Conservation (phyloP, 441 rosid genomes). For the Croton setiger region DNA sequence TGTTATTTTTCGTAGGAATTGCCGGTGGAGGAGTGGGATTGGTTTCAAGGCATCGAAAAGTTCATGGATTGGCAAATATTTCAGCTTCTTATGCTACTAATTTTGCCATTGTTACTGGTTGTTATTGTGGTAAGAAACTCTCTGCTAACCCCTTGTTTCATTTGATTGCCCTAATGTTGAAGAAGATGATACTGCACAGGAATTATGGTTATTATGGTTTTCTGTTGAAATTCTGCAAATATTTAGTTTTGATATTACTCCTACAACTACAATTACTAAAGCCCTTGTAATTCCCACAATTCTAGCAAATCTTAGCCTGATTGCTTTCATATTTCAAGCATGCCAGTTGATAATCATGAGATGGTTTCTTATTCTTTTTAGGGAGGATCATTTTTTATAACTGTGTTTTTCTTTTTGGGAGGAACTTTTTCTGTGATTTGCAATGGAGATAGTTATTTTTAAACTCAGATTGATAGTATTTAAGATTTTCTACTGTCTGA, state of each 20-base stretch:
- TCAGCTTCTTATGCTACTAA: slow-evolving; percentile 65
- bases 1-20: slow-evolving; percentile 36
- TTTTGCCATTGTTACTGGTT: slow-evolving; percentile 63
- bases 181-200: not conserved
- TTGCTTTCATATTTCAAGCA: not conserved
- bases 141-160: not conserved
- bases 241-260: not conserved
- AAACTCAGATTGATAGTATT: not conserved
- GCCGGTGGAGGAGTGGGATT: slow-evolving; percentile 74
- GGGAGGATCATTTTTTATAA: not conserved
- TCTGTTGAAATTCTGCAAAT: not conserved
- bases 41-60: slow-evolving; percentile 57
- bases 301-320: not conserved
- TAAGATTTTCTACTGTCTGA: not conserved
- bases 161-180: not conserved
- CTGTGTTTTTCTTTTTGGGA: not conserved
- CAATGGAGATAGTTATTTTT: not conserved
- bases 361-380: not conserved
- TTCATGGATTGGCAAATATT: slow-evolving; percentile 59
- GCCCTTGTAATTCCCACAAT: not conserved
- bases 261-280: not conserved
- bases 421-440: not conserved
- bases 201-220: not conserved
- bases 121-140: slow-evolving; percentile 67
- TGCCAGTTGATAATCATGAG: not conserved